phyloP scores from a whole-genome alignment of 768 basidiomycete genomes.

The Lactarius evosmus region DNA sequence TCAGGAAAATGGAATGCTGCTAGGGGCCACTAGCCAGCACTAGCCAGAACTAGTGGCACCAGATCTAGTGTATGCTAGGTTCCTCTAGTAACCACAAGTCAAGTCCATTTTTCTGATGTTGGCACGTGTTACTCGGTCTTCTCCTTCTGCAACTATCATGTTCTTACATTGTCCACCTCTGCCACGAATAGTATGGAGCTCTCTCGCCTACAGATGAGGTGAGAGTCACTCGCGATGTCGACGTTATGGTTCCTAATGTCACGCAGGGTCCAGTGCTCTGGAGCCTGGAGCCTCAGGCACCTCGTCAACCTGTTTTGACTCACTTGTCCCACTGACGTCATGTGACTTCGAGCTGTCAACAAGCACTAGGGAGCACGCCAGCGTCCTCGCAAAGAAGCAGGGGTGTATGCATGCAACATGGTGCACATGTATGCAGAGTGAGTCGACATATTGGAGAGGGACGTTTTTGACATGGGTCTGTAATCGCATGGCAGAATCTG shows the following conservation, averaged over 20 bases:
- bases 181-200: no score
- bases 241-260: constrained; percentile 66
- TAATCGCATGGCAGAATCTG: constrained; percentile 43
- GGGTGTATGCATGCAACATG: constrained; percentile 85
- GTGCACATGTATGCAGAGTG: constrained; percentile 77
- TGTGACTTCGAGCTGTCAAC: constrained; percentile 49
- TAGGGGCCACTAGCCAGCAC: no score
- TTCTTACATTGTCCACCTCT: no score
- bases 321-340: constrained; percentile 77
- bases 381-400: constrained; percentile 74
- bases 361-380: constrained; percentile 69
- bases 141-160: no score
- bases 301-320: constrained; percentile 52
- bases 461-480: constrained; percentile 70
- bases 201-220: no score
- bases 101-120: no score
- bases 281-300: constrained; percentile 34
- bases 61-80: no score
- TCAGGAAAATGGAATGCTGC: no score
- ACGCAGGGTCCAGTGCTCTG: constrained; percentile 63
- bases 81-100: no score
- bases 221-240: no score
- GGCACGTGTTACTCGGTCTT: no score
- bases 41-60: no score
- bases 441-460: constrained; percentile 80